Percentiles rank a stretch among this genome's conserved stretches.
These are phyloP conservation scores for Calonectria hawksworthii DNA, from an alignment of 2,329 filamentous ascomycete genomes.

Conservation along the genomic window DNA sequence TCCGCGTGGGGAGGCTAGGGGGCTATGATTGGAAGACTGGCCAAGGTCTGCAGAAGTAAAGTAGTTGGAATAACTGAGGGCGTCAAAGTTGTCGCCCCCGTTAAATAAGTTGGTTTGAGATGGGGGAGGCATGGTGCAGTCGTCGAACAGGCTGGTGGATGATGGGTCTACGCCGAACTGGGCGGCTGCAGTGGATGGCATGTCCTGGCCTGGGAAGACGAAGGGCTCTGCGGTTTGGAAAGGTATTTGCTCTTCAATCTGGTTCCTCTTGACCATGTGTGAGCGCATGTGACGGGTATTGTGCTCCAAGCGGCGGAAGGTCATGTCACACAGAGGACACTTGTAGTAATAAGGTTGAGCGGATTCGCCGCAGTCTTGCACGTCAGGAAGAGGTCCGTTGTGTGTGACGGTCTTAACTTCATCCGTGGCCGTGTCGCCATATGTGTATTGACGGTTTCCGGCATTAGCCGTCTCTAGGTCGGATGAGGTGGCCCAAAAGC, in stretches of 20 bases:
- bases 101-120: background rate
- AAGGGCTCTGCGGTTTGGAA: background rate
- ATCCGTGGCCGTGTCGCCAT: slow-evolving; percentile 63
- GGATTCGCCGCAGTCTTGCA: slow-evolving; percentile 71
- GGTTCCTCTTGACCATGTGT: slow-evolving; percentile 98
- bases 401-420: slow-evolving; percentile 71
- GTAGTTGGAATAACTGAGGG: background rate
- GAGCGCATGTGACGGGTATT: slow-evolving; percentile 93
- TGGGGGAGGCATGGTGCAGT: background rate
- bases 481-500: background rate
- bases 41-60: background rate
- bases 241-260: slow-evolving; percentile 51
- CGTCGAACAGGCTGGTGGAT: background rate
- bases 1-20: background rate
- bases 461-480: slow-evolving; percentile 17
- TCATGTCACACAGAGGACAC: slow-evolving; percentile 85
- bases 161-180: background rate
- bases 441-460: slow-evolving; percentile 47
- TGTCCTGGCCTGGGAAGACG: background rate
- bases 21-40: background rate
- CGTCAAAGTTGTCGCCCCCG: background rate
- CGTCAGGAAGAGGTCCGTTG: slow-evolving; percentile 72
- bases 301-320: slow-evolving; percentile 97
- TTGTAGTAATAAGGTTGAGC: background rate
- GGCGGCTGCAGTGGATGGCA: background rate